phyloP scores from a whole-genome alignment of 1,284 basidiomycete genomes.

The Vanrija humicola region DNA sequence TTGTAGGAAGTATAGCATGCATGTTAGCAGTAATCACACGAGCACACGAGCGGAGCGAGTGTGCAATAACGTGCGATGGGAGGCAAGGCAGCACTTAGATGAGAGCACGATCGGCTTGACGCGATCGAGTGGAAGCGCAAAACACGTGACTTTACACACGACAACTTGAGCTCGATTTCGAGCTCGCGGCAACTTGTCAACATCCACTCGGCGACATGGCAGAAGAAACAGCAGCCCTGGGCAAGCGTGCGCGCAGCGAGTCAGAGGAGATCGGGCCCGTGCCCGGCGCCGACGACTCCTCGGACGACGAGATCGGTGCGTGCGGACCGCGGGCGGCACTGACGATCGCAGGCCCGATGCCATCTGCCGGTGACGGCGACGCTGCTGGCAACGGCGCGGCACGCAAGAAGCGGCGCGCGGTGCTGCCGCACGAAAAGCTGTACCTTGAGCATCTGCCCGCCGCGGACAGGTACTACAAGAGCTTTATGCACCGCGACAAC shows the following conservation, averaged over 20 bases:
- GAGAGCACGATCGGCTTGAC: no score
- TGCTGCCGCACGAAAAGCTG: conserved; percentile 71
- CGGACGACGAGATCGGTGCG: conserved; percentile 47
- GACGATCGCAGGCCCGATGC: conserved; percentile 24
- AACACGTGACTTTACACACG: no score
- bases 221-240: no score
- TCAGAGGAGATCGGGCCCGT: conserved; percentile 13
- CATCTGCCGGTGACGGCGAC: conserved; percentile 12
- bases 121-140: no score
- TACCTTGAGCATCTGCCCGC: conserved; percentile 89
- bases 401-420: conserved; percentile 50
- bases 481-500: conserved; percentile 96
- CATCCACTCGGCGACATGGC: no score
- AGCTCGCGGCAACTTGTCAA: no score
- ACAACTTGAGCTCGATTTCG: no score
- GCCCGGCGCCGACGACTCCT: conserved; percentile 36
- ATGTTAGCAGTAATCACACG: no score
- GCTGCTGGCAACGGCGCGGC: conserved; percentile 9
- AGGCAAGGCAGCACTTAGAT: no score
- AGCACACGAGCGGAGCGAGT: no score
- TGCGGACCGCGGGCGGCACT: not conserved
- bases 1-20: no score
- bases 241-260: conserved; percentile 7
- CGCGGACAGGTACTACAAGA: conserved; percentile 91
- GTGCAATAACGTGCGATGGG: no score